These are phyloP conservation scores for Eleusine indica DNA, from an alignment of 176 grass and related monocot species.

Conservation along the genomic window DNA sequence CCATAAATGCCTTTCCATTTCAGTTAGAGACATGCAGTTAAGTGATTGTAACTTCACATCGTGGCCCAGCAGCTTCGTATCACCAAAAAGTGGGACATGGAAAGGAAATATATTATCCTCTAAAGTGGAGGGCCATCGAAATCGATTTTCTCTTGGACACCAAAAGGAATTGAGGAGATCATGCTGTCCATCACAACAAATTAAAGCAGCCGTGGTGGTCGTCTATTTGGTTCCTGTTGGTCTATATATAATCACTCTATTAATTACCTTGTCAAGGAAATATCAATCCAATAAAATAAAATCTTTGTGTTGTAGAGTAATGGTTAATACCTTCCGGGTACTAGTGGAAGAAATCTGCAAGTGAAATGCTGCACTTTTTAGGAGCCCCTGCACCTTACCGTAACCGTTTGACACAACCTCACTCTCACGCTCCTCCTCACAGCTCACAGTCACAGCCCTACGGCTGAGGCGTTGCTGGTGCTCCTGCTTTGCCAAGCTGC, in stretches of 20 bases:
- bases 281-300: too few species aligned
- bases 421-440: not conserved
- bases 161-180: not conserved
- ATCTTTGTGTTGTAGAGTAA: too few species aligned
- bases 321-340: too few species aligned
- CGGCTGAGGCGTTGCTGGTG: not conserved
- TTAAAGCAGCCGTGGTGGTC: not conserved
- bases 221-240: not conserved
- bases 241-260: too few species aligned
- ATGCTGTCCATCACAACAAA: not conserved
- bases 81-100: conserved; percentile 2
- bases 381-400: not conserved
- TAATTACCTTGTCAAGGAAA: too few species aligned
- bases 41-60: conserved; percentile 23
- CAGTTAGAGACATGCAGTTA: not conserved
- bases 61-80: conserved; percentile 8
- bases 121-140: not conserved
- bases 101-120: conserved; percentile 5
- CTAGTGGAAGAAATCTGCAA: too few species aligned
- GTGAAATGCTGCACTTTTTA: not conserved
- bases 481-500: conserved; percentile 13
- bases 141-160: conserved; percentile 3
- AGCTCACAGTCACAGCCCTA: not conserved
- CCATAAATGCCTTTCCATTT: not conserved
- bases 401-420: not conserved